Conservation (phyloP, 2,329 filamentous ascomycete genomes). For the Fusarium brachygibbosum region DNA sequence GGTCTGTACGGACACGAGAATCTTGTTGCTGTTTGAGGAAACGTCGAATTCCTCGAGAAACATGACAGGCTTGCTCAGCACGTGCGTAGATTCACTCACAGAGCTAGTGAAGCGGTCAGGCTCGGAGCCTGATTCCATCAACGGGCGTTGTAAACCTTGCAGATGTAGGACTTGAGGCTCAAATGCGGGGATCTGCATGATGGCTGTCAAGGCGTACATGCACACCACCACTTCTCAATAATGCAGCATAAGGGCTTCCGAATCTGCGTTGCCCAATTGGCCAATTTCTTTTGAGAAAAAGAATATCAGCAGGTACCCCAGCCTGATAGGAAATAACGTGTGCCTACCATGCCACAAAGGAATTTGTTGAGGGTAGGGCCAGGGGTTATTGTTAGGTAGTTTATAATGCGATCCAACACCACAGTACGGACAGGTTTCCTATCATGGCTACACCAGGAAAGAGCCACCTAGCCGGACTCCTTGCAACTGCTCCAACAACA, state of each 20-base stretch:
- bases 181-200: constrained; percentile 1
- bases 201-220: background rate
- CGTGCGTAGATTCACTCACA: background rate
- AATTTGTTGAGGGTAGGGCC: background rate
- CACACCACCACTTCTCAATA: background rate
- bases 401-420: background rate
- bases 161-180: background rate
- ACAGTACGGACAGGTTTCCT: background rate
- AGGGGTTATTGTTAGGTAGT: background rate
- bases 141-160: background rate
- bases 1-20: background rate
- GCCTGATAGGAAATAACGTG: background rate
- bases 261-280: background rate
- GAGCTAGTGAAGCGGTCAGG: background rate
- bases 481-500: background rate
- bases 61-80: background rate
- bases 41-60: no score
- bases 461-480: background rate
- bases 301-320: background rate
- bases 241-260: background rate
- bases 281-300: background rate
- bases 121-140: constrained; percentile 2
- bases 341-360: constrained; percentile 4
- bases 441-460: background rate
- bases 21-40: background rate